Evolutionary conservation across 2,329 filamentous ascomycete species (phyloP).

Genomic region (Periconia sp.): DNA sequence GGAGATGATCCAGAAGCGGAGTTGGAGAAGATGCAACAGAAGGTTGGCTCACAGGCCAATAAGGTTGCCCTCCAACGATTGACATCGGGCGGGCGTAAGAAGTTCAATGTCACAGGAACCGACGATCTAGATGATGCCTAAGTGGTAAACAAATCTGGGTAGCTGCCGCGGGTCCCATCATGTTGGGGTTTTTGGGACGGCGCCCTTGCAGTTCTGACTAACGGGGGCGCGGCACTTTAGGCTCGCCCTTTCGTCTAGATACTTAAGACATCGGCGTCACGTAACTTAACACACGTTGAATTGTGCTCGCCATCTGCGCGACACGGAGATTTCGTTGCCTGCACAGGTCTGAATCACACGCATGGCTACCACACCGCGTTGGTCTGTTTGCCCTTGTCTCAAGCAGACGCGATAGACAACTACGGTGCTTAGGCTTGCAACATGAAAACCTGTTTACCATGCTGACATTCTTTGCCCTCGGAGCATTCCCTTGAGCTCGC

Average conservation of each 20-base stretch:
- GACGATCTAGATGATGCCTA: slow-evolving; percentile 56
- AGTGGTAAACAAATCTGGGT: slow-evolving; percentile 32
- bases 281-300: slow-evolving; percentile 33
- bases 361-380: slow-evolving; percentile 39
- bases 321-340: slow-evolving; percentile 24
- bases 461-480: slow-evolving; percentile 41
- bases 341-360: slow-evolving; percentile 35
- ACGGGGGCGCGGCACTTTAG: slow-evolving; percentile 22
- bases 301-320: slow-evolving; percentile 31
- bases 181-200: slow-evolving; percentile 24
- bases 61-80: slow-evolving; percentile 89
- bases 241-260: slow-evolving; percentile 31
- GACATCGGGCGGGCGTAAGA: slow-evolving; percentile 79
- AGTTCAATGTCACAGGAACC: slow-evolving; percentile 77
- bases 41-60: slow-evolving; percentile 86
- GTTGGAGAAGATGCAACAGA: slow-evolving; percentile 95
- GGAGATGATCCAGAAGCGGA: slow-evolving; percentile 91
- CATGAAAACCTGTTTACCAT: slow-evolving; percentile 35
- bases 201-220: slow-evolving; percentile 39
- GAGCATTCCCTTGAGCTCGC: slow-evolving; percentile 40
- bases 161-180: slow-evolving; percentile 35
- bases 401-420: slow-evolving; percentile 35
- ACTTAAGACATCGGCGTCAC: slow-evolving; percentile 33
- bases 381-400: slow-evolving; percentile 28
- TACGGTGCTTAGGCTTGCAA: slow-evolving; percentile 26